phyloP scores from a whole-genome alignment of 352 stramenopile species.

The Phytophthora cactorum region DNA sequence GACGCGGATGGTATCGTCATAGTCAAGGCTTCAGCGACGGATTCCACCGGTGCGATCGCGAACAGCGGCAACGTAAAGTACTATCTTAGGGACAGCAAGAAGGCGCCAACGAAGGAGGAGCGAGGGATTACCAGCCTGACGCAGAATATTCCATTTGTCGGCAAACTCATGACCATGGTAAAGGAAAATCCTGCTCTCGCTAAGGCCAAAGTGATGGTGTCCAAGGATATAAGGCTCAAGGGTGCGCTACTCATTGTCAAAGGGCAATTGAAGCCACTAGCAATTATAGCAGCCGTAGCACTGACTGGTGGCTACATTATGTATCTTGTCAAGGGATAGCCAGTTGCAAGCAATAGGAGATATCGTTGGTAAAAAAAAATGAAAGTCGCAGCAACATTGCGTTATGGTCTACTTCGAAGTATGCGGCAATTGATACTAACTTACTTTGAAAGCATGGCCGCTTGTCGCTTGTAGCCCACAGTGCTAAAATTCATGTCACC shows the following conservation, averaged over 20 bases:
- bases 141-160: conserved; percentile 5
- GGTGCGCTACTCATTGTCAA: conserved; percentile 9
- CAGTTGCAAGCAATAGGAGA: background rate
- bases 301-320: conserved; percentile 21
- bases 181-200: background rate
- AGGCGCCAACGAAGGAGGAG: conserved; percentile 13
- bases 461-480: too few relatives aligned
- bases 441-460: too few relatives aligned
- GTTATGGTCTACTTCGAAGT: too few relatives aligned
- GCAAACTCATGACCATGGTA: conserved; percentile 12
- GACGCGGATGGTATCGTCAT: conserved; percentile 3
- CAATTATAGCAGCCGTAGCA: conserved; percentile 20
- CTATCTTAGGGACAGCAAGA: conserved; percentile 12
- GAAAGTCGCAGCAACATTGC: too few relatives aligned
- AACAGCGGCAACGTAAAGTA: background rate
- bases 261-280: conserved; percentile 15
- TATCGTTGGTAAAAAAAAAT: too few relatives aligned
- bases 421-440: too few relatives aligned
- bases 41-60: background rate
- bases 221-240: conserved; percentile 4
- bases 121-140: conserved; percentile 14
- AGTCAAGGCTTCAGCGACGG: background rate
- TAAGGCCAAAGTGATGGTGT: conserved; percentile 8
- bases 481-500: too few relatives aligned
- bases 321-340: conserved; percentile 22